Evolutionary conservation across 2,329 filamentous ascomycete genomes (phyloP).

Genomic region (Cladosporium austrohemisphaericum): DNA sequence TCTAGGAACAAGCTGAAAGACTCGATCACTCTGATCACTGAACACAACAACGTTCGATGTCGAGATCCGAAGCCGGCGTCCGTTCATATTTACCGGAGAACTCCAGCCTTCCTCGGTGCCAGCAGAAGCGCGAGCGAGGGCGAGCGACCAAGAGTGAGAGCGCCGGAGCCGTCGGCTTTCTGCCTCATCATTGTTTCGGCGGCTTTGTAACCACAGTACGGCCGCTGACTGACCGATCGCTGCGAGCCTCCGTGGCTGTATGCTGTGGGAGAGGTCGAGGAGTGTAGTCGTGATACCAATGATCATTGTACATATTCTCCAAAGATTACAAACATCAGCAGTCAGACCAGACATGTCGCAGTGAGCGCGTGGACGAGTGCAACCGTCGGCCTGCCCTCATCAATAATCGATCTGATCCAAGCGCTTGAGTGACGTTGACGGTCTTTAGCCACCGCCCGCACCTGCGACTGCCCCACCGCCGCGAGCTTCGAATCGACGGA

Average conservation of each 20-base stretch:
- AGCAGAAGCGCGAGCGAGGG: constrained; percentile 7
- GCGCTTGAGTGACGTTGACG: constrained; percentile 5
- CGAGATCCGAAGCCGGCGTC: constrained; percentile 5
- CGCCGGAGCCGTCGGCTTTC: constrained; percentile 14
- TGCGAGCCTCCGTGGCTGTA: background rate
- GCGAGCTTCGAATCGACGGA: constrained; percentile 13
- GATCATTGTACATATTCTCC: too few species aligned
- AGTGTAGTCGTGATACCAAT: too few species aligned
- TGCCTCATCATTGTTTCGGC: constrained; percentile 14
- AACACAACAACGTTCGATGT: constrained; percentile 3
- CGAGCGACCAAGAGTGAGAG: background rate
- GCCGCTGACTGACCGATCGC: constrained; percentile 13
- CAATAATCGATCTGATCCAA: constrained; percentile 13
- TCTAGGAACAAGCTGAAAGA: too few species aligned
- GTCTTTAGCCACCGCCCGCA: constrained; percentile 3
- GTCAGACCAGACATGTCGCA: background rate
- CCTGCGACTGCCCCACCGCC: constrained; percentile 10
- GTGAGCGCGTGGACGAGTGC: background rate
- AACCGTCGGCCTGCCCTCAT: background rate
- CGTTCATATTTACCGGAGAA: constrained; percentile 10
- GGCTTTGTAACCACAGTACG: constrained; percentile 14
- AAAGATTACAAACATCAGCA: too few species aligned
- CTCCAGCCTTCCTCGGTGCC: constrained; percentile 8
- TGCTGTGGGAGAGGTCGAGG: background rate
- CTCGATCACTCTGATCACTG: background rate